Evolutionary conservation across 306 rosid species (phyloP).

Genomic region (Fagus crenata): DNA sequence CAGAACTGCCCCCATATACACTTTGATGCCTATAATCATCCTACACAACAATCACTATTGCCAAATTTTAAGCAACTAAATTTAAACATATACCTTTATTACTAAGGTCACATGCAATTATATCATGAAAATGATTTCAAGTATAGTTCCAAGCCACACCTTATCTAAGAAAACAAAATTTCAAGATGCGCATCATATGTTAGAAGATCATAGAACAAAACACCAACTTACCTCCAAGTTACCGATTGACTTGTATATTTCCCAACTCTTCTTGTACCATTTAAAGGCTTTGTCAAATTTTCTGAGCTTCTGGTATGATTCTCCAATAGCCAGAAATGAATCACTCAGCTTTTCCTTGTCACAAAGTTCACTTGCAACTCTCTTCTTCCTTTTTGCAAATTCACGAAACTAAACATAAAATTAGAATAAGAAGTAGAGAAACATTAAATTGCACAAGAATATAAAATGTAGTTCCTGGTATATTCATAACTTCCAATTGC

Average conservation of each 20-base stretch:
- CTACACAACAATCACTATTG: slow-evolving; percentile 5
- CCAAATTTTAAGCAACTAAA: slow-evolving; percentile 23
- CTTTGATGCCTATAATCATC: slow-evolving; percentile 15
- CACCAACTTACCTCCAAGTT: slow-evolving; percentile 67
- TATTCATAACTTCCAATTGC: slow-evolving; percentile 26
- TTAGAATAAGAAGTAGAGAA: slow-evolving; percentile 30
- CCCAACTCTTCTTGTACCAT: slow-evolving; percentile 84
- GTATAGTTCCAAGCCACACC: neutral
- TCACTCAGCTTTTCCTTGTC: slow-evolving; percentile 78
- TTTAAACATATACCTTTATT: neutral
- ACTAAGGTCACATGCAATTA: neutral
- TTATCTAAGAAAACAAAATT: neutral
- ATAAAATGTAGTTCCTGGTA: slow-evolving; percentile 12
- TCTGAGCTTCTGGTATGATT: slow-evolving; percentile 77
- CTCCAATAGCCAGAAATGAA: slow-evolving; percentile 68
- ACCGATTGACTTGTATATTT: slow-evolving; percentile 61
- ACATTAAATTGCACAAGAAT: slow-evolving; percentile 2
- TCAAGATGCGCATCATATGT: neutral
- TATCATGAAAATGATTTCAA: neutral
- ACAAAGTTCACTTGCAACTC: slow-evolving; percentile 59
- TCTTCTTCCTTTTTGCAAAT: slow-evolving; percentile 79
- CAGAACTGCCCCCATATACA: slow-evolving; percentile 3
- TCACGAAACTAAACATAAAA: slow-evolving; percentile 58
- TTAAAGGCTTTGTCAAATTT: slow-evolving; percentile 65
- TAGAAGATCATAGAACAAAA: slow-evolving; percentile 17